Evolutionary conservation across 2,329 filamentous ascomycete species (phyloP).

Genomic region (Cucurbitaria berberidis): DNA sequence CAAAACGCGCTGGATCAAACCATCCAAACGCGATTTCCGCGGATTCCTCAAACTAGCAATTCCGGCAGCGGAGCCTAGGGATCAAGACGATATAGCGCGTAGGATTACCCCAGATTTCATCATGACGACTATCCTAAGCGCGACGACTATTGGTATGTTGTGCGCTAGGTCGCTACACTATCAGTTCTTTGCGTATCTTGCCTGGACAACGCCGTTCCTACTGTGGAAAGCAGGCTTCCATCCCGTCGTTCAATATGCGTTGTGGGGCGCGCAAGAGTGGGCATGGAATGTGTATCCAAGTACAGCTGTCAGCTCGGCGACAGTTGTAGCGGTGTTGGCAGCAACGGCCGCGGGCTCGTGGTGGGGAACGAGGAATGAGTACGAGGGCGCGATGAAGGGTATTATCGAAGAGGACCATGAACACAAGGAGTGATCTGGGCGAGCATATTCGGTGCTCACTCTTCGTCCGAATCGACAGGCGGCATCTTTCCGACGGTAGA

Average conservation of each 20-base stretch:
- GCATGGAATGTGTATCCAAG: constrained; percentile 96
- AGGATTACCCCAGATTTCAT: constrained; percentile 74
- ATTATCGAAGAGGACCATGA: constrained; percentile 36
- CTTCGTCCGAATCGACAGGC: constrained; percentile 76
- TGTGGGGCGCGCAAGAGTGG: constrained; percentile 86
- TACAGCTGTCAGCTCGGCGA: constrained; percentile 66
- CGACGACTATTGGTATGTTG: constrained; percentile 79
- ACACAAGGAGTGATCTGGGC: constrained; percentile 37
- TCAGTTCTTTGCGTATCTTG: constrained; percentile 92
- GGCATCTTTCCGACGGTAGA: constrained; percentile 86
- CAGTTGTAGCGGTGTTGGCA: constrained; percentile 74
- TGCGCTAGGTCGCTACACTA: constrained; percentile 91
- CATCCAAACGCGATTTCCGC: constrained; percentile 64
- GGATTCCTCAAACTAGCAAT: constrained; percentile 60
- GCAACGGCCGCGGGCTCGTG: constrained; percentile 69
- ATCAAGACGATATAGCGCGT: constrained; percentile 63
- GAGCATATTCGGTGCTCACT: constrained; percentile 30
- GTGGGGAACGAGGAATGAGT: constrained; percentile 59
- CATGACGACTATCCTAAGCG: constrained; percentile 76
- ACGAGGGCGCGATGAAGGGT: constrained; percentile 45
- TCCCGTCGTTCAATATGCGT: constrained; percentile 67
- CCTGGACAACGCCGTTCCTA: constrained; percentile 86
- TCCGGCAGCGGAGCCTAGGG: constrained; percentile 44
- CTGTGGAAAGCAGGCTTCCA: constrained; percentile 79
- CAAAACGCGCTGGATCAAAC: constrained; percentile 72